Evolutionary conservation across 805 yeast genomes (phyloP).

Genomic region (Teunomyces funiuensis): DNA sequence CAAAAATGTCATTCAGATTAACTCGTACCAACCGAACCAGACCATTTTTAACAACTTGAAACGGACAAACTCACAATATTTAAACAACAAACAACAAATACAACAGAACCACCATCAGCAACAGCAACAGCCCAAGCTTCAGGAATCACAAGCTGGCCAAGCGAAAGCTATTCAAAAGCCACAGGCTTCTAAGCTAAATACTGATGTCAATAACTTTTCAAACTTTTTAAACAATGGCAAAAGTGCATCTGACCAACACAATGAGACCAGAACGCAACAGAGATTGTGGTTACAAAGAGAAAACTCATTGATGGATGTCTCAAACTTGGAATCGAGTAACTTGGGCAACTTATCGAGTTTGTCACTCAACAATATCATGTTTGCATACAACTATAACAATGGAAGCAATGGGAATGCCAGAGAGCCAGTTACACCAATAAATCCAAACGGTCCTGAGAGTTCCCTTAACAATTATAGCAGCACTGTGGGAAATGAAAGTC

Average conservation of each 20-base stretch:
- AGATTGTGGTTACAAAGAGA: slow-evolving; percentile 82
- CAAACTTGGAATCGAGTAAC: slow-evolving; percentile 28
- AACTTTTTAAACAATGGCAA: slow-evolving; percentile 24
- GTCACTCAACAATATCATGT: slow-evolving; percentile 40
- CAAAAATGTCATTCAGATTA: slow-evolving; percentile 30
- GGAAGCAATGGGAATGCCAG: neutral
- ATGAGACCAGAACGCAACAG: slow-evolving; percentile 77
- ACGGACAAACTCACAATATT: slow-evolving; percentile 38
- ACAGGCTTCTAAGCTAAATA: slow-evolving; percentile 7
- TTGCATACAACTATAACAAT: slow-evolving; percentile 27
- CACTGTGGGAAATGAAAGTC: slow-evolving; percentile 3
- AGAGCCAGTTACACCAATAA: neutral
- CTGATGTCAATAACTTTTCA: slow-evolving; percentile 31
- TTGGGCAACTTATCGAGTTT: slow-evolving; percentile 38
- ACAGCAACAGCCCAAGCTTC: neutral
- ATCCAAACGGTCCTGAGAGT: neutral
- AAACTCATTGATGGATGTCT: slow-evolving; percentile 62
- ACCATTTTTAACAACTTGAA: slow-evolving; percentile 42
- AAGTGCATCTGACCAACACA: slow-evolving; percentile 9
- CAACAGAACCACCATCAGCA: neutral
- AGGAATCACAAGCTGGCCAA: slow-evolving; percentile 17
- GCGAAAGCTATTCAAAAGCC: slow-evolving; percentile 27
- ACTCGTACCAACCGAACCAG: slow-evolving; percentile 44
- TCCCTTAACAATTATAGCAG: neutral
- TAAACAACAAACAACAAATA: slow-evolving; percentile 21